phyloP scores from a whole-genome alignment of 2,329 filamentous ascomycete genomes.

The Beauveria medogensis region DNA sequence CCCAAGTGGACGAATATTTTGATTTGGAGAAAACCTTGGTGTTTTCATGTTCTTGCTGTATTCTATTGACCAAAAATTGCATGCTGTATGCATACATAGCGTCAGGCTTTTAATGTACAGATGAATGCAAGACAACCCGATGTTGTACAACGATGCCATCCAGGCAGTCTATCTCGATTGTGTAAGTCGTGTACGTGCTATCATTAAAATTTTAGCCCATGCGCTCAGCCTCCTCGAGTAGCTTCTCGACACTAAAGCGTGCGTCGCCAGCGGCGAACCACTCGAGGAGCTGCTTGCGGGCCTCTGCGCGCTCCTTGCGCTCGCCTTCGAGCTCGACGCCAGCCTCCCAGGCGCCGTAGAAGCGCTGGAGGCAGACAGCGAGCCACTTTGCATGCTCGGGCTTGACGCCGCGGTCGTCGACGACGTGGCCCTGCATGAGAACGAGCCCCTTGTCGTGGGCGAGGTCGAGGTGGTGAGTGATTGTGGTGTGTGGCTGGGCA shows the following conservation, averaged over 20 bases:
- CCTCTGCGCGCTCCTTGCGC: slow-evolving; percentile 48
- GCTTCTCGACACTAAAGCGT: slow-evolving; percentile 71
- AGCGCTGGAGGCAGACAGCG: slow-evolving; percentile 86
- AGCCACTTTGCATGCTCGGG: slow-evolving; percentile 83
- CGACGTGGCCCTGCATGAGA: slow-evolving; percentile 74
- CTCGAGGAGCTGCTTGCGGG: slow-evolving; percentile 64
- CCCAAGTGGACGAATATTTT: background rate
- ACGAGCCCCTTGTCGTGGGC: slow-evolving; percentile 67
- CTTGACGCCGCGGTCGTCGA: slow-evolving; percentile 66
- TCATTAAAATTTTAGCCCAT: slow-evolving; percentile 38
- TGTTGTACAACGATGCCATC: background rate
- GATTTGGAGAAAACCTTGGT: background rate
- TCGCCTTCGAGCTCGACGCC: slow-evolving; percentile 27
- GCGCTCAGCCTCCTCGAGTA: slow-evolving; percentile 86
- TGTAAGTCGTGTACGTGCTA: background rate
- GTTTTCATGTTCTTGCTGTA: background rate
- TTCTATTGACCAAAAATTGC: background rate
- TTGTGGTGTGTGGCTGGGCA: slow-evolving; percentile 83
- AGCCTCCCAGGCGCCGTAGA: slow-evolving; percentile 65
- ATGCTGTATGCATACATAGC: background rate
- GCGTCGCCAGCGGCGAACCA: slow-evolving; percentile 74
- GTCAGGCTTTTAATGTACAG: background rate
- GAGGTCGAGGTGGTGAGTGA: slow-evolving; percentile 86
- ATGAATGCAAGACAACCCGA: background rate
- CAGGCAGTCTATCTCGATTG: background rate